These are phyloP conservation scores for Pseudopyricularia cyperi DNA, from an alignment of 2,329 filamentous ascomycete species.

Conservation along the genomic window DNA sequence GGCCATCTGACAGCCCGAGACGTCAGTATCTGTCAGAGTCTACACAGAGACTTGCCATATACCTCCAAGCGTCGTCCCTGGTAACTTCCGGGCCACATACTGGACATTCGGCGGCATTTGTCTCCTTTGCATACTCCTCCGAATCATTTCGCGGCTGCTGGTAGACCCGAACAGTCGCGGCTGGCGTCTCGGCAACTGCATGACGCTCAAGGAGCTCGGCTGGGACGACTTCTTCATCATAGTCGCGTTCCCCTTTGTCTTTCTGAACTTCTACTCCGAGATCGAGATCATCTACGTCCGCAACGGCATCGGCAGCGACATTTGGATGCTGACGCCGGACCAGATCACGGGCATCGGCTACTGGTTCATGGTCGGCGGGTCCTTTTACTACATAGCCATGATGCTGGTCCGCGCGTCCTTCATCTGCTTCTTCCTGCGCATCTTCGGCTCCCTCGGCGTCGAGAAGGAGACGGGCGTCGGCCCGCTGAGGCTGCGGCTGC, in stretches of 20 bases:
- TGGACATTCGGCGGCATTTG: background rate
- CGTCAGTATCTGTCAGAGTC: background rate
- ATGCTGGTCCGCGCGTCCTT: background rate
- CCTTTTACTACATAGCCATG: background rate
- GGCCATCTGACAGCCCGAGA: no score
- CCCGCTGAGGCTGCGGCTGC: background rate
- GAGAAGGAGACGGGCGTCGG: background rate
- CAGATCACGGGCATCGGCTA: background rate
- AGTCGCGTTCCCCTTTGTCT: background rate
- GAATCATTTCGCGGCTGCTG: background rate
- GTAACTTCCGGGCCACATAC: background rate
- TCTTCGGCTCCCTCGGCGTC: background rate
- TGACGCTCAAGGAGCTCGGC: constrained; percentile 6
- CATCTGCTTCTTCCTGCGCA: background rate
- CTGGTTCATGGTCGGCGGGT: background rate
- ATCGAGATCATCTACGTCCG: background rate
- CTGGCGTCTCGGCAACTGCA: background rate
- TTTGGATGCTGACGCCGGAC: background rate
- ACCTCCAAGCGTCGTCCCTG: background rate
- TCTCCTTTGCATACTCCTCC: background rate
- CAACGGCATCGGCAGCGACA: background rate
- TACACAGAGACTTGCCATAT: background rate
- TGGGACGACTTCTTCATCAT: constrained; percentile 1
- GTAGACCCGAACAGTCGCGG: background rate
- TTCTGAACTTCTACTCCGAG: background rate